Evolutionary conservation across 768 basidiomycete species (phyloP).

Genomic region (Termitomyces sp.): DNA sequence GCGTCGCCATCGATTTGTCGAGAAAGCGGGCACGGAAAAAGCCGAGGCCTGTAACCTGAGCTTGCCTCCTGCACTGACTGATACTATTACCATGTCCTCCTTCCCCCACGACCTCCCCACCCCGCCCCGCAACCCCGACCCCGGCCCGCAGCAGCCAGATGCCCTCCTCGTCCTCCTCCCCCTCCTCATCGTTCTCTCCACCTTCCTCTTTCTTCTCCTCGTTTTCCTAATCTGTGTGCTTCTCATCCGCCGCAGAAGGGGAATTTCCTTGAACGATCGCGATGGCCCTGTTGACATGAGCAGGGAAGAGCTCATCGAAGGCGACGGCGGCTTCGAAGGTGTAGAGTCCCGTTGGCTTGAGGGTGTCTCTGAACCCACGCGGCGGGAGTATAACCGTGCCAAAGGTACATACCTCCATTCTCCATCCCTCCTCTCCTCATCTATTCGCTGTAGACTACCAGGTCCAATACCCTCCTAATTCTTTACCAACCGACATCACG

Average conservation of each 20-base stretch:
- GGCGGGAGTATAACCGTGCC: conserved; percentile 72
- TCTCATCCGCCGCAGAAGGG: conserved; percentile 70
- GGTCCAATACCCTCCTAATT: conserved; percentile 88
- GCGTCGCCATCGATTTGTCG: conserved; percentile 32
- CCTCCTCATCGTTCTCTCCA: conserved; percentile 88
- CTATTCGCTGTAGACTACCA: conserved; percentile 56
- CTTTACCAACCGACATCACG: conserved; percentile 96
- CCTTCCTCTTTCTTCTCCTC: conserved; percentile 88
- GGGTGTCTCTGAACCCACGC: conserved; percentile 57
- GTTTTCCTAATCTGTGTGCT: conserved; percentile 89
- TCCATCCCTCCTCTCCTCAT: conserved; percentile 7
- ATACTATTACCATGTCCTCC: conserved; percentile 9
- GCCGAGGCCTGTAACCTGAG: conserved; percentile 4
- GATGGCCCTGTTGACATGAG: conserved; percentile 94
- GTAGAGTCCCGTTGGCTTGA: conserved; percentile 95
- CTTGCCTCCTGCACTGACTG: not conserved
- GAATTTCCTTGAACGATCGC: conserved; percentile 75
- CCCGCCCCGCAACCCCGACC: conserved; percentile 15
- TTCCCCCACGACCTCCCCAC: not conserved
- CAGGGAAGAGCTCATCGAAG: conserved; percentile 83
- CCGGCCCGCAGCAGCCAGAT: conserved; percentile 38
- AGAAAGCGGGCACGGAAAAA: not conserved
- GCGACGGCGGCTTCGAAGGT: conserved; percentile 90
- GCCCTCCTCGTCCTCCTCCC: conserved; percentile 86
- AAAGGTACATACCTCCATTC: conserved; percentile 57